A percentile compares a stretch with the other conserved stretches of the same genome.
Conservation (phyloP, 1,139 yeast species). For the Spathaspora sp. region DNA sequence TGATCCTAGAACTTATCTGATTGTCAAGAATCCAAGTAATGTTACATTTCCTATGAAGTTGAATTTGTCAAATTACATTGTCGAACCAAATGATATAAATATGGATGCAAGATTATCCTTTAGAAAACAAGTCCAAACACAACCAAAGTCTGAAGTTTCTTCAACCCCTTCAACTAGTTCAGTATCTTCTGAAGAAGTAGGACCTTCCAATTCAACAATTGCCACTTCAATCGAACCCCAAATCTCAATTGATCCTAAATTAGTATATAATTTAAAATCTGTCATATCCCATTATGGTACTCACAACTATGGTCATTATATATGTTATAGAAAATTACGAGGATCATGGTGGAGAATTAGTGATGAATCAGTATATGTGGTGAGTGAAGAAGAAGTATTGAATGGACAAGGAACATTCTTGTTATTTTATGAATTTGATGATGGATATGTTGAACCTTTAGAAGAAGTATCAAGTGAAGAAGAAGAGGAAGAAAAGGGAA, state of each 20-base stretch:
- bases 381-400: conserved; percentile 76
- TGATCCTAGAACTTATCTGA: conserved; percentile 80
- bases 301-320: conserved; percentile 93
- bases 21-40: conserved; percentile 78
- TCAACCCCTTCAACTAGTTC: conserved; percentile 5
- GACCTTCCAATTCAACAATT: conserved; percentile 12
- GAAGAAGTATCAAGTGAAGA: conserved; percentile 31
- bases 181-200: conserved; percentile 8
- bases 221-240: conserved; percentile 10
- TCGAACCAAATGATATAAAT: conserved; percentile 67
- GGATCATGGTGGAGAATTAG: conserved; percentile 95
- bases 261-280: conserved; percentile 71
- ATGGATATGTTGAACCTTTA: conserved; percentile 36
- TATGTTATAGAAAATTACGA: conserved; percentile 75
- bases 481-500: conserved; percentile 21
- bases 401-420: conserved; percentile 86
- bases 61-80: conserved; percentile 68
- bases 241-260: conserved; percentile 26
- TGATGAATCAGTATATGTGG: conserved; percentile 83
- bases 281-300: conserved; percentile 92
- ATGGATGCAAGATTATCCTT: conserved; percentile 78
- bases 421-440: conserved; percentile 75
- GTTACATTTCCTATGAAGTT: conserved; percentile 73
- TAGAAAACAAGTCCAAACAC: conserved; percentile 52
- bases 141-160: neutral